Conservation (phyloP, 805 yeast genomes). For the Tetrapisispora pingtungensis region DNA sequence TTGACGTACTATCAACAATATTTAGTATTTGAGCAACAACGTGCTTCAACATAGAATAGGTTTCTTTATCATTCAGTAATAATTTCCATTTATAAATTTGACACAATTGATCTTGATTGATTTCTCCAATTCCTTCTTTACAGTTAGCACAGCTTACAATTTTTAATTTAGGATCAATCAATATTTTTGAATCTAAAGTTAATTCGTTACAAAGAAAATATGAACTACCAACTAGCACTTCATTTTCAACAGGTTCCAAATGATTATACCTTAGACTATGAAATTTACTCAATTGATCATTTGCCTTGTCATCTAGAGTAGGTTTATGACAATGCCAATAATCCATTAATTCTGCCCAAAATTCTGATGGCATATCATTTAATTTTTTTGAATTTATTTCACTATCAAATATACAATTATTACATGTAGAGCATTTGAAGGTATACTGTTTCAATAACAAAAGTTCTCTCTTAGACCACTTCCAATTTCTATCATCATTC, state of each 20-base stretch:
- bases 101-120: constrained; percentile 11
- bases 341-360: constrained; percentile 93
- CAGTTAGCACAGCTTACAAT: constrained; percentile 16
- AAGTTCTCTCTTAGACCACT: constrained; percentile 20
- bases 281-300: neutral
- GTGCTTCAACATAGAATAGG: constrained; percentile 15
- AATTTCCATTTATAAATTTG: constrained; percentile 24
- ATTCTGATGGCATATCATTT: constrained; percentile 75
- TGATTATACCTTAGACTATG: constrained; percentile 11
- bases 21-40: constrained; percentile 17
- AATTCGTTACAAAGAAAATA: constrained; percentile 10
- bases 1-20: constrained; percentile 15
- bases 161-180: neutral
- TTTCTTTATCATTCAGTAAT: constrained; percentile 3
- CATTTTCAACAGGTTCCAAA: constrained; percentile 18
- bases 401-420: constrained; percentile 3
- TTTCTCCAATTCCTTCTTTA: constrained; percentile 12
- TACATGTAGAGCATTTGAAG: constrained; percentile 14
- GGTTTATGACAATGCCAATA: constrained; percentile 97
- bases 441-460: constrained; percentile 2
- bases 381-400: constrained; percentile 11
- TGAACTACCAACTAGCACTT: constrained; percentile 22
- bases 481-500: constrained; percentile 9
- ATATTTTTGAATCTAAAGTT: constrained; percentile 6
- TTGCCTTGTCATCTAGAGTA: constrained; percentile 5